Conservation (phyloP, 192 early-diverging fungal genomes). For the Entomortierella chlamydospora region DNA sequence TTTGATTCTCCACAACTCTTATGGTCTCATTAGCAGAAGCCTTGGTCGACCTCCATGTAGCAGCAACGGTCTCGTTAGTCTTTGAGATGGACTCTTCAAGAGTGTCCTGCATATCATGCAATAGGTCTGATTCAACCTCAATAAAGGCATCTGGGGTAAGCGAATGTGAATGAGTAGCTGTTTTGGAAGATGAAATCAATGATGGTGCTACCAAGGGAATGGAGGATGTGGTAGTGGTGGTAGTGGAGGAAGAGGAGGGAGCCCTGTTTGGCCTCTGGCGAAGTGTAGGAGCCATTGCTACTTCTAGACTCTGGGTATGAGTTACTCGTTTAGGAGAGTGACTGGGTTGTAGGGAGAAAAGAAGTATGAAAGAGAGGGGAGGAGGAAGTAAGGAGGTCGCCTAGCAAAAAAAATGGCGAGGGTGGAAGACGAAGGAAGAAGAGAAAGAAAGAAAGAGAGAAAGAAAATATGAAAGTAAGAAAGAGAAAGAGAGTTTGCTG, state of each 20-base stretch:
- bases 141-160: constrained; percentile 31
- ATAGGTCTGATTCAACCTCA: constrained; percentile 45
- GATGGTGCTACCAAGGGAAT: constrained; percentile 1
- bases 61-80: constrained; percentile 47
- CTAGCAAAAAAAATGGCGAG: not conserved
- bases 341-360: not conserved
- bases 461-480: not conserved
- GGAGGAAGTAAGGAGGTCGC: not conserved
- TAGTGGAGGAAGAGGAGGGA: constrained; percentile 16
- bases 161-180: constrained; percentile 2
- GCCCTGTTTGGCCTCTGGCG: constrained; percentile 38
- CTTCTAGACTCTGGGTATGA: not conserved
- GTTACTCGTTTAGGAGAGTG: not conserved
- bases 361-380: not conserved
- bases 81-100: constrained; percentile 39
- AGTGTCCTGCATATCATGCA: constrained; percentile 50
- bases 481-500: not conserved
- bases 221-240: constrained; percentile 9
- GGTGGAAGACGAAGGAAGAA: not conserved
- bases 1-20: constrained; percentile 61
- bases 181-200: constrained; percentile 6
- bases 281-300: constrained; percentile 30
- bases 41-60: constrained; percentile 66
- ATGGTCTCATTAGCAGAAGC: constrained; percentile 62
- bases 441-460: not conserved